Conservation (phyloP, 2,329 filamentous ascomycete species). For the Aspergillus tanneri region DNA sequence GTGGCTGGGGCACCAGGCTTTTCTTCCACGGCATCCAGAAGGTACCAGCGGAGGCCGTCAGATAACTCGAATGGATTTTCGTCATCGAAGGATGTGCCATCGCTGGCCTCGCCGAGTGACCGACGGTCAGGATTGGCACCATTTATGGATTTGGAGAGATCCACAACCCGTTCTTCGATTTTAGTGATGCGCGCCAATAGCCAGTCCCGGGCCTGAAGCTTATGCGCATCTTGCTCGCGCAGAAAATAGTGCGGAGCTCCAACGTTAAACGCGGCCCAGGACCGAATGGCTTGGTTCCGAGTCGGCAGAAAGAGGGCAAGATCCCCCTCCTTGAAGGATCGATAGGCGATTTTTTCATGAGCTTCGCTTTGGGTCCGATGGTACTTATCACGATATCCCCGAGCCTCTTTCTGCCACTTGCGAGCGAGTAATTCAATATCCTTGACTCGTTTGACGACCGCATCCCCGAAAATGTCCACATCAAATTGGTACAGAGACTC, state of each 20-base stretch:
- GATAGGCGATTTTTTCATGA: constrained; percentile 94
- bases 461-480: constrained; percentile 78
- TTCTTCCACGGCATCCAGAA: constrained; percentile 90
- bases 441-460: constrained; percentile 82
- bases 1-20: constrained; percentile 90
- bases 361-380: constrained; percentile 78
- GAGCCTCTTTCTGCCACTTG: constrained; percentile 87
- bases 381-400: constrained; percentile 82
- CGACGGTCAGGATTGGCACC: constrained; percentile 52
- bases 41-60: constrained; percentile 92
- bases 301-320: constrained; percentile 92
- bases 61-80: constrained; percentile 97
- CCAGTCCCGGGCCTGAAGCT: constrained; percentile 84
- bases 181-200: constrained; percentile 90
- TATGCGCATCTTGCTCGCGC: constrained; percentile 85
- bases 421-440: constrained; percentile 91
- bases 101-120: constrained; percentile 52
- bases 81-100: constrained; percentile 66
- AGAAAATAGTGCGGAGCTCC: constrained; percentile 97
- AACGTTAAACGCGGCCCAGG: constrained; percentile 98
- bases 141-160: constrained; percentile 77
- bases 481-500: constrained; percentile 74
- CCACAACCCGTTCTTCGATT: constrained; percentile 89
- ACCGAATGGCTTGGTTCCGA: constrained; percentile 86
- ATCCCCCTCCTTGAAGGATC: constrained; percentile 94